Evolutionary conservation across 441 rosid genomes (phyloP), one percentile per base, ranked within the genome.

Genomic region (Gossypium gossypioides): DNA sequence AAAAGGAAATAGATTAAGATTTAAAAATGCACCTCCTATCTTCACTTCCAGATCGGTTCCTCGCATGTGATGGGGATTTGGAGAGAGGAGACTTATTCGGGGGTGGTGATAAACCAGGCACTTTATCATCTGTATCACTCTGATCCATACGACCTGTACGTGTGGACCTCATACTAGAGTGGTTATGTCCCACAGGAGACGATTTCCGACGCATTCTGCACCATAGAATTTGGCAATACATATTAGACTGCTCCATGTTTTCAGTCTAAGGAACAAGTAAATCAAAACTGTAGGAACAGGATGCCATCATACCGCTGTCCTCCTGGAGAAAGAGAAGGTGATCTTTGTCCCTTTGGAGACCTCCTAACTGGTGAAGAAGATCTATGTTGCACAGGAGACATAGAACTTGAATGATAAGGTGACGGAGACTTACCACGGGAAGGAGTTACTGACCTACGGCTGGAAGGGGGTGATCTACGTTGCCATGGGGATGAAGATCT

Each of bases 291-390:
- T 27, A 42, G 25, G 76, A 66, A 58, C 10, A 2, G 51, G 22
- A 54, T 29, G 66, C 12, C 67, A 71, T 34, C 34, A 58, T 81
- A 93, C 98, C 90, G 79, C 52, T 71, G 71, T 81, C 80, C 90
- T 74, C 77, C 77, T 18, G 79, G 79, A 82, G 84, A 82, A 50
- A 72, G 60, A 7, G 12, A 24, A 56, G 60, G 15, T 9, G 60
- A 56, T 56, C 60, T 72, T 72, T 58, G 48, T 13, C 74, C 83
- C 71, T 74, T 76, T 27, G 74, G 70, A 29, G 81, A 79, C 77
- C 81, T 82, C 74, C 74, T 81, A 48, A 42, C 69, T 4, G 85
- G 81, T 56, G 86, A 85, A 15, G 44, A 60, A 25, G 71, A 67
- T 48, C 71, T 48, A 25, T 2, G 81, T 6, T 55, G 80, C 29